Conservation (phyloP, 495 filamentous ascomycete species). For the Geoglossum glabrum region DNA sequence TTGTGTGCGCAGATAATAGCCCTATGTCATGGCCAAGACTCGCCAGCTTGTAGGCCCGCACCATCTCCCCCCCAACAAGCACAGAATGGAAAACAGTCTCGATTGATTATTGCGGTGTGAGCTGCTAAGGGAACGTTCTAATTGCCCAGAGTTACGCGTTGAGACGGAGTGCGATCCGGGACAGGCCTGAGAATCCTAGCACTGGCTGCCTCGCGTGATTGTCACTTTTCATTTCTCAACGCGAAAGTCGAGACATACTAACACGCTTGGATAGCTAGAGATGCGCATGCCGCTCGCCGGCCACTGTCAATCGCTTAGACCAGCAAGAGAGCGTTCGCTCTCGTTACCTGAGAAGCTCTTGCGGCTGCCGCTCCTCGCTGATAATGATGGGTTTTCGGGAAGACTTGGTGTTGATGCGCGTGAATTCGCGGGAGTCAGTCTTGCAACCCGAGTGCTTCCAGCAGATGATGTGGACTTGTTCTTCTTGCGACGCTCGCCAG, state of each 20-base stretch:
- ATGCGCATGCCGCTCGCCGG: too few relatives aligned
- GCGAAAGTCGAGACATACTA: too few relatives aligned
- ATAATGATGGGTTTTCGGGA: not conserved
- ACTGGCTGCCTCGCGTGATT: not conserved
- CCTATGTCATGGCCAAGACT: not conserved
- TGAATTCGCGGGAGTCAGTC: not conserved
- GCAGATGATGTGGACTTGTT: conserved; percentile 1
- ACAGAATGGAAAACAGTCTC: not conserved
- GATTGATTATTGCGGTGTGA: not conserved
- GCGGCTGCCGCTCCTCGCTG: not conserved
- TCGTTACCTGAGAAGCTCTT: conserved; percentile 1
- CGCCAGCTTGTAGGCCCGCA: not conserved
- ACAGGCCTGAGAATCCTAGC: not conserved
- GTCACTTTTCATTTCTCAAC: not conserved
- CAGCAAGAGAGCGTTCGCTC: not conserved
- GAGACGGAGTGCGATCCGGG: not conserved
- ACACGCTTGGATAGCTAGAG: too few relatives aligned
- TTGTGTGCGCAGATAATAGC: not conserved
- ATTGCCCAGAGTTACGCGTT: not conserved
- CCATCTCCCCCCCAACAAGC: not conserved
- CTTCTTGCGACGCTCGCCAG: conserved; percentile 1
- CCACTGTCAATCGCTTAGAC: not conserved
- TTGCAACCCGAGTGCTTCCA: not conserved
- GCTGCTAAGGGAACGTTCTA: not conserved
- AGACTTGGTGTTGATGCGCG: conserved; percentile 1